These are phyloP conservation scores for Pezicula neosporulosa DNA, from an alignment of 2,329 filamentous ascomycete genomes.

Conservation along the genomic window DNA sequence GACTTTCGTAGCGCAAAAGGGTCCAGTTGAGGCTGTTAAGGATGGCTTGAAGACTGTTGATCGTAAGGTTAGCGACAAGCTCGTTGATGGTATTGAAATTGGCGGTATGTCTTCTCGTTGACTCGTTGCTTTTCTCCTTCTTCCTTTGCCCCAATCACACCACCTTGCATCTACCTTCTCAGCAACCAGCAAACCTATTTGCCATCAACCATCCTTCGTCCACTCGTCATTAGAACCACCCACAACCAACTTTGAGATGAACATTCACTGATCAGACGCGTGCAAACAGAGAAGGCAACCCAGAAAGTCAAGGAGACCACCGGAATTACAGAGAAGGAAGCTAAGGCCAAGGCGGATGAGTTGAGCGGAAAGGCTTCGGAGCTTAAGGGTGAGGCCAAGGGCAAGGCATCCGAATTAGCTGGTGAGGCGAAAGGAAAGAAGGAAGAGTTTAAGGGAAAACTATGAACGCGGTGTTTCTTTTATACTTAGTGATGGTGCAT, in stretches of 20 bases:
- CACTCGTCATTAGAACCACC: neutral
- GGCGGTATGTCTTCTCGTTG: constrained; percentile 42
- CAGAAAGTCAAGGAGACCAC: constrained; percentile 47
- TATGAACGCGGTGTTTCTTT: constrained; percentile 4
- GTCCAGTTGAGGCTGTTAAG: constrained; percentile 51
- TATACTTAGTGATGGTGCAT: no score
- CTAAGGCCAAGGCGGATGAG: constrained; percentile 38
- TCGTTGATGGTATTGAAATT: constrained; percentile 58
- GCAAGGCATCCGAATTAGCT: constrained; percentile 32
- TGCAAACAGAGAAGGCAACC: constrained; percentile 31
- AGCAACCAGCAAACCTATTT: neutral
- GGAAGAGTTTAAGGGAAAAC: constrained; percentile 34
- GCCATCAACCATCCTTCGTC: neutral
- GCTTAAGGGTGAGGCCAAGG: constrained; percentile 38
- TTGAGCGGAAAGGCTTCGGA: constrained; percentile 32
- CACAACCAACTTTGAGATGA: constrained; percentile 4
- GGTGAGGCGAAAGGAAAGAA: constrained; percentile 33
- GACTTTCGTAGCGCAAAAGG: constrained; percentile 41
- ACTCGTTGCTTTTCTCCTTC: neutral
- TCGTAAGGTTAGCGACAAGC: constrained; percentile 55
- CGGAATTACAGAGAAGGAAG: constrained; percentile 29
- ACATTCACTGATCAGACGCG: constrained; percentile 28
- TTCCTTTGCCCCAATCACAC: neutral
- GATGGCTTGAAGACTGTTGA: constrained; percentile 58
- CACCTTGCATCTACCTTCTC: neutral